Evolutionary conservation across 192 early-diverging fungal genomes (phyloP).

Genomic region (Lunasporangiospora selenospora): DNA sequence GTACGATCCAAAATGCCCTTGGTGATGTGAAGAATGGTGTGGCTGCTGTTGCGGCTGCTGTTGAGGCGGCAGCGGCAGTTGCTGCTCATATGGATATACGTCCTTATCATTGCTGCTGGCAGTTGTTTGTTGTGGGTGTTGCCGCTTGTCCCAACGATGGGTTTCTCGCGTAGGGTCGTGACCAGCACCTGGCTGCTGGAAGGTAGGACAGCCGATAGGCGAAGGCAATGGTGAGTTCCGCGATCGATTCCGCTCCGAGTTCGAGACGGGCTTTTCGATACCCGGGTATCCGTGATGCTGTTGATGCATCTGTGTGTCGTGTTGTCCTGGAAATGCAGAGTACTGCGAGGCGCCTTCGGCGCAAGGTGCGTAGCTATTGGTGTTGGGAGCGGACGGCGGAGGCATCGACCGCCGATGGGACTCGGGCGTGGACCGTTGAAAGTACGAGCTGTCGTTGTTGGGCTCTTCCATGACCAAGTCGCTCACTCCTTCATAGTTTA

Average conservation of each 20-base stretch:
- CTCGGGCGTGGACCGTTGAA: not conserved
- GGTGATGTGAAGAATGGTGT: constrained; percentile 3
- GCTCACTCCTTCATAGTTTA: not conserved
- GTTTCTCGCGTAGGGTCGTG: constrained; percentile 27
- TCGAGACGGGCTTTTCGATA: not conserved
- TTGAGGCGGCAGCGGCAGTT: constrained; percentile 16
- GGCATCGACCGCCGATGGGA: not conserved
- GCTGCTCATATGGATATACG: constrained; percentile 6
- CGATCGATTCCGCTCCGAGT: constrained; percentile 10
- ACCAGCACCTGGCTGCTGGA: constrained; percentile 16
- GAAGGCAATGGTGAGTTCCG: constrained; percentile 26
- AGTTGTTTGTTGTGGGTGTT: constrained; percentile 25
- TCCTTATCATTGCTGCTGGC: not conserved
- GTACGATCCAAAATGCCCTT: too few relatives aligned
- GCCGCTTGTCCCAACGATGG: constrained; percentile 35
- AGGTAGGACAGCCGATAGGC: constrained; percentile 23
- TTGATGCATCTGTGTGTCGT: constrained; percentile 8
- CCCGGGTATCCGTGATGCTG: constrained; percentile 10
- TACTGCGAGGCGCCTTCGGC: not conserved
- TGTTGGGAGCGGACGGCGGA: not conserved
- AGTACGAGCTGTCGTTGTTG: not conserved
- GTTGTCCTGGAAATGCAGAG: not conserved
- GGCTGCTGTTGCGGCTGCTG: constrained; percentile 15
- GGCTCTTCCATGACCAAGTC: not conserved
- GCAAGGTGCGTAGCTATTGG: not conserved